phyloP scores from a whole-genome alignment of 2,329 filamentous ascomycete species.

The Claviceps digitariae region DNA sequence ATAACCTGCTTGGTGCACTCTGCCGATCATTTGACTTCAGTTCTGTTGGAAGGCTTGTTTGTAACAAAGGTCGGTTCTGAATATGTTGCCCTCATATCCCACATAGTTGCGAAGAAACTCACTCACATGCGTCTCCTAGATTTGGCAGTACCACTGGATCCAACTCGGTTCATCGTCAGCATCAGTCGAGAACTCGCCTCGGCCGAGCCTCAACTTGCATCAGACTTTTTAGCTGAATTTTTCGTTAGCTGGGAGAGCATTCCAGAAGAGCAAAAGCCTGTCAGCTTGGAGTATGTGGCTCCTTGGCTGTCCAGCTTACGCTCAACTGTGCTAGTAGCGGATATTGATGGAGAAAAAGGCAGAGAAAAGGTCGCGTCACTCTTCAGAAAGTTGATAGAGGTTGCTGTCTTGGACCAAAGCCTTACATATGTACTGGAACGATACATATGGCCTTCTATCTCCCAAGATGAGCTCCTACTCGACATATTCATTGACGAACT shows the following conservation, averaged over 20 bases:
- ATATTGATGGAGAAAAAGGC: conserved; percentile 50
- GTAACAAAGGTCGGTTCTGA: conserved; percentile 38
- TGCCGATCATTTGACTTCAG: conserved; percentile 56
- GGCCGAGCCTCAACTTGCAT: conserved; percentile 52
- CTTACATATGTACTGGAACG: conserved; percentile 50
- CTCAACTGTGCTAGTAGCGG: conserved; percentile 42
- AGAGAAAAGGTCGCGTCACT: conserved; percentile 50
- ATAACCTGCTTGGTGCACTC: conserved; percentile 53
- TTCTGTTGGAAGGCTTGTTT: conserved; percentile 46
- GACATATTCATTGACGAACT: conserved; percentile 57
- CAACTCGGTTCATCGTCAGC: conserved; percentile 49
- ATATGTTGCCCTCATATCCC: too few species aligned
- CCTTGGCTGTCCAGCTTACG: conserved; percentile 53
- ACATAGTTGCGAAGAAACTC: not conserved
- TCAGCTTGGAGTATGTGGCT: conserved; percentile 56
- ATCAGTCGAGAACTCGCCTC: conserved; percentile 51
- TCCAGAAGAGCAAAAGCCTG: conserved; percentile 50
- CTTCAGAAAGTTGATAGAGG: conserved; percentile 53
- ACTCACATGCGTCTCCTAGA: conserved; percentile 25
- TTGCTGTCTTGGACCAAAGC: conserved; percentile 46
- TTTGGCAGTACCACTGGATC: conserved; percentile 48
- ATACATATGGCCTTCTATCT: conserved; percentile 50
- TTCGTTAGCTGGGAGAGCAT: conserved; percentile 62
- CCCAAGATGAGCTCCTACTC: conserved; percentile 49
- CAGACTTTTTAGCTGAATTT: conserved; percentile 59